Conservation (phyloP, 805 yeast genomes). For the Saccharomycopsis schoenii region DNA sequence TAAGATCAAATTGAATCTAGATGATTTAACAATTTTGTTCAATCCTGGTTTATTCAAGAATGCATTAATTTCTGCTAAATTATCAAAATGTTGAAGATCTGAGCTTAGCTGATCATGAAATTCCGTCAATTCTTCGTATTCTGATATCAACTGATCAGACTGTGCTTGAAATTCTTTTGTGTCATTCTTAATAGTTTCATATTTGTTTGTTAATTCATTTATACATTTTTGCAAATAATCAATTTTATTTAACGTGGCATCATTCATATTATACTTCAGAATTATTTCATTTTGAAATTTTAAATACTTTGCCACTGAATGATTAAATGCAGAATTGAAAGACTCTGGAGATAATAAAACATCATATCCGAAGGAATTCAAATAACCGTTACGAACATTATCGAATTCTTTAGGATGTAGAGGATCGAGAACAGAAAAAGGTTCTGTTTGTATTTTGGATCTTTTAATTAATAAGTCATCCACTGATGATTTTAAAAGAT, state of each 20-base stretch:
- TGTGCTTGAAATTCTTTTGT: slow-evolving; percentile 55
- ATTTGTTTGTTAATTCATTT: slow-evolving; percentile 37
- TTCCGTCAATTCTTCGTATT: slow-evolving; percentile 33
- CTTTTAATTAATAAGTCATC: not conserved
- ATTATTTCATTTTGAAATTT: slow-evolving; percentile 27
- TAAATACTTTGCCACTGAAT: slow-evolving; percentile 26
- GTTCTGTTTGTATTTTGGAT: not conserved
- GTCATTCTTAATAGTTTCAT: slow-evolving; percentile 49
- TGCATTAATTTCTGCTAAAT: slow-evolving; percentile 59
- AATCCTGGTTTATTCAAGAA: slow-evolving; percentile 62
- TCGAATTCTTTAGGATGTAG: slow-evolving; percentile 31
- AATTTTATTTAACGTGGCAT: slow-evolving; percentile 37
- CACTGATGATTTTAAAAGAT: slow-evolving; percentile 17
- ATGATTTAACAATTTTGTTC: slow-evolving; percentile 47
- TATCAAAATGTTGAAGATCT: slow-evolving; percentile 53
- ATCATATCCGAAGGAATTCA: slow-evolving; percentile 34
- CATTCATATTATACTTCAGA: slow-evolving; percentile 24
- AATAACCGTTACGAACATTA: slow-evolving; percentile 27
- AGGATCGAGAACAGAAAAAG: slow-evolving; percentile 23
- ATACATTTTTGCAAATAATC: slow-evolving; percentile 35
- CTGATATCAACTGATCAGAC: slow-evolving; percentile 40
- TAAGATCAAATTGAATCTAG: slow-evolving; percentile 44
- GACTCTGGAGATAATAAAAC: slow-evolving; percentile 32
- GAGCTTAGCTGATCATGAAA: slow-evolving; percentile 36
- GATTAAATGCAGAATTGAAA: slow-evolving; percentile 31